Base-by-base conservation (phyloP, 164 flowering plant species). In the Piper longum region DNA sequence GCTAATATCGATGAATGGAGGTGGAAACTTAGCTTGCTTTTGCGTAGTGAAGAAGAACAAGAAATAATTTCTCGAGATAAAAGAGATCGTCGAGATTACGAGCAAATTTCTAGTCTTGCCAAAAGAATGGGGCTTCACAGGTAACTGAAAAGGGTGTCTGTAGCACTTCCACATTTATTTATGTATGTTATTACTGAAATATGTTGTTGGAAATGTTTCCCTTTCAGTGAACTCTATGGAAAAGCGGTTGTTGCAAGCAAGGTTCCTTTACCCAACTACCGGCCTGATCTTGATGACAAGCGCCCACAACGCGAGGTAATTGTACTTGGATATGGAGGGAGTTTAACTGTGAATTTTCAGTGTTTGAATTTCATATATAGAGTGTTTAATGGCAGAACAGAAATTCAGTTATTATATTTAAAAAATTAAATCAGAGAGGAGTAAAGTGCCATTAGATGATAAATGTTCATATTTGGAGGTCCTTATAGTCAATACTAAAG, bases 221-320 rank as follows among this genome's bases (percentile, higher is more conserved):
- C 7, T 48, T 48, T 13, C 62, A 95, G 99, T 80, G 87, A 82
- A 73, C 56, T 87, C 16, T 95, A 91, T 74, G 97, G 96, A 42
- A 95, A 91, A 77, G 96, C 86, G 67, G 82, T 95, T 18, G 99
- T 91, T 76, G 97, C 88, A 43, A 95, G 99, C 80, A 95, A 91
- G 81, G 85, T 80, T 70, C 99, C 95, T 55, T 86, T 95, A 74
- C 97, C 99, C 19, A 87, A 95, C 74, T 95, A 95, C 67, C 65
- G 99, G 63, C 97, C 97, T 16, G 99, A 95, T 75, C 86, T 95
- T 66, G 99, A 95, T 71, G 99, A 91, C 44, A 95, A 86, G 72
- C 78, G 99, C 41, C 99, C 99, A 17, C 97, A 95, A 62, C 81
- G 99, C 70, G 99, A 95, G 99, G 99, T 95, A 78, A 61, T n/a